Evolutionary conservation across 441 rosid species (phyloP).

Genomic region (Erodium moschatum): DNA sequence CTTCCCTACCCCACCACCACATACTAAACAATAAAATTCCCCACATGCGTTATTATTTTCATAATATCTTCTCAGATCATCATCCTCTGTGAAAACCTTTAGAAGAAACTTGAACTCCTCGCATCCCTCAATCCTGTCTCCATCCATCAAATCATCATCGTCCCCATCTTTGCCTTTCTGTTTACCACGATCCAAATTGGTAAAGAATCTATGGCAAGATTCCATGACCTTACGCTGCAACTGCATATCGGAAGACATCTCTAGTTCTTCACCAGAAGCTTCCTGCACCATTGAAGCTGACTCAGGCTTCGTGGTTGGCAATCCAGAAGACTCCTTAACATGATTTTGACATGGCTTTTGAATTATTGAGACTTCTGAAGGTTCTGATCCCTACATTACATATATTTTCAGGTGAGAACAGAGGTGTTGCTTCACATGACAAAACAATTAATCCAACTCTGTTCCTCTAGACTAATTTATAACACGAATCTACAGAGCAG

Average conservation of each 20-base stretch:
- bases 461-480: neutral
- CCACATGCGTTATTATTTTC: conserved; percentile 34
- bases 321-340: too few species aligned
- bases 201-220: conserved; percentile 33
- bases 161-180: too few species aligned
- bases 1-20: too few species aligned
- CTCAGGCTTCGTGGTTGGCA: too few species aligned
- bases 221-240: conserved; percentile 35
- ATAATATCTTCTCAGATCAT: conserved; percentile 43
- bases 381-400: conserved; percentile 25
- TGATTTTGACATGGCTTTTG: too few species aligned
- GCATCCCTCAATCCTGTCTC: conserved; percentile 22
- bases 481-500: neutral
- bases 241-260: conserved; percentile 24
- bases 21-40: conserved; percentile 42
- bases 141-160: conserved; percentile 24
- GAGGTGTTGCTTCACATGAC: too few species aligned
- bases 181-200: too few species aligned
- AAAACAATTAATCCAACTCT: too few species aligned
- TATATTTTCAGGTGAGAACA: neutral
- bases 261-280: conserved; percentile 29
- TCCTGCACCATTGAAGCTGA: conserved; percentile 19
- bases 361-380: neutral
- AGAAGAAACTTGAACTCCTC: conserved; percentile 35
- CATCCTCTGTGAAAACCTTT: conserved; percentile 37